Evolutionary conservation across 225 moss, liverwort and hornwort species (phyloP).

Genomic region (Sphagnum tenellum): DNA sequence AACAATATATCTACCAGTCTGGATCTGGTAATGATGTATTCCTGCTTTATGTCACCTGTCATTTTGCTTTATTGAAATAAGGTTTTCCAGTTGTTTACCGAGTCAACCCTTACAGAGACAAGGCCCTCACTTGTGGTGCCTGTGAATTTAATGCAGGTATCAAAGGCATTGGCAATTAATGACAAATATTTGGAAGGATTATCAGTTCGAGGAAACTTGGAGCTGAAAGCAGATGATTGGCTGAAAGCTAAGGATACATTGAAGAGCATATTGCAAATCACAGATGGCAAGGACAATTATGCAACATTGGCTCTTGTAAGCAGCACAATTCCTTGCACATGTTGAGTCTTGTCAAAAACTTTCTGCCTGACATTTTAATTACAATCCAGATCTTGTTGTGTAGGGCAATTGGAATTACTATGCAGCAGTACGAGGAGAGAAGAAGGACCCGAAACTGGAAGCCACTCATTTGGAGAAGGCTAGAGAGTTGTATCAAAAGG

Average conservation of each 20-base stretch:
- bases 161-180: constrained; percentile 64
- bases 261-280: constrained; percentile 68
- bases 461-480: constrained; percentile 90
- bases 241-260: constrained; percentile 95
- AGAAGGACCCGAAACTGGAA: constrained; percentile 90
- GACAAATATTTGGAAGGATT: constrained; percentile 76
- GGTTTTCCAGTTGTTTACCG: background rate
- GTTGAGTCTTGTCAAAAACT: background rate
- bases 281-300: constrained; percentile 76
- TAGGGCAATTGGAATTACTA: constrained; percentile 97
- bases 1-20: constrained; percentile 59
- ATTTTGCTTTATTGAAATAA: background rate
- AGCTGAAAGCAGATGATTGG: constrained; percentile 95
- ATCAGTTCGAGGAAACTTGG: constrained; percentile 76
- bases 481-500: constrained; percentile 80
- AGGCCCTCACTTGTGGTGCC: background rate
- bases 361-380: too few relatives aligned
- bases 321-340: background rate
- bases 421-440: constrained; percentile 86
- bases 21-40: constrained; percentile 35
- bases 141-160: constrained; percentile 24
- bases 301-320: constrained; percentile 69
- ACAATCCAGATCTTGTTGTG: background rate
- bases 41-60: background rate
- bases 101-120: background rate